Conservation (phyloP, 2,329 filamentous ascomycete species). For the Aspergillus puulaauensis region DNA sequence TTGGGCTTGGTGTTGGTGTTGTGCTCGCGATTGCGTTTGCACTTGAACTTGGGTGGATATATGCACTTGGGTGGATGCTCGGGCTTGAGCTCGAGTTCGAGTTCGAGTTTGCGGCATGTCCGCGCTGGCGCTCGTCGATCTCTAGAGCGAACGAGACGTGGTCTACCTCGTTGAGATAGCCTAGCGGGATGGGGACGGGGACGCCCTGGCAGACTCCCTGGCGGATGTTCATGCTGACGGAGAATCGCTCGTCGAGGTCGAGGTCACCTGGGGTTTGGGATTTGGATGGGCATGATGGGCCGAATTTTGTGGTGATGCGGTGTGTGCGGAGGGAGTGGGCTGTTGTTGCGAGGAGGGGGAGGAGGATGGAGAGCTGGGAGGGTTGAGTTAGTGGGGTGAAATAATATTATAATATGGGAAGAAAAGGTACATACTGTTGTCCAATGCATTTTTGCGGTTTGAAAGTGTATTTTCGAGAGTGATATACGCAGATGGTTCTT, state of each 20-base stretch:
- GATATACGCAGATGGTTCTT: too few species aligned
- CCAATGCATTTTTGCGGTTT: constrained; percentile 9
- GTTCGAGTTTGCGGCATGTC: not conserved
- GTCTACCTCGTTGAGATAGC: constrained; percentile 23
- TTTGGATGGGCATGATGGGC: constrained; percentile 25
- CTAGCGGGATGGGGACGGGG: constrained; percentile 25
- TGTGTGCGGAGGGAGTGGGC: constrained; percentile 25
- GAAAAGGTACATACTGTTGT: constrained; percentile 3
- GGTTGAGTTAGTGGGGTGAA: not conserved
- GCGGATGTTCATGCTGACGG: constrained; percentile 22
- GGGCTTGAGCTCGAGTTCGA: not conserved
- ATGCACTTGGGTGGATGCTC: too few species aligned
- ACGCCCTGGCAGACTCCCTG: constrained; percentile 26
- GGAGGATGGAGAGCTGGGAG: constrained; percentile 20
- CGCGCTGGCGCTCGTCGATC: not conserved
- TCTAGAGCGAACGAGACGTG: constrained; percentile 30
- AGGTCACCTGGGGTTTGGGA: constrained; percentile 9
- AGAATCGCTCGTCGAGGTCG: constrained; percentile 21
- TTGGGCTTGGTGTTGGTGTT: too few species aligned
- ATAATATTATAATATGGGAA: constrained; percentile 39
- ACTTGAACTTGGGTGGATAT: too few species aligned
- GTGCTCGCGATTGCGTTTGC: too few species aligned
- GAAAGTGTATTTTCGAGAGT: too few species aligned
- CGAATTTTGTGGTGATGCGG: constrained; percentile 32
- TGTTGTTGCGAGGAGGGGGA: constrained; percentile 21